Evolutionary conservation across 2,329 filamentous ascomycete species (phyloP).

Genomic region (Xylaria polymorpha): DNA sequence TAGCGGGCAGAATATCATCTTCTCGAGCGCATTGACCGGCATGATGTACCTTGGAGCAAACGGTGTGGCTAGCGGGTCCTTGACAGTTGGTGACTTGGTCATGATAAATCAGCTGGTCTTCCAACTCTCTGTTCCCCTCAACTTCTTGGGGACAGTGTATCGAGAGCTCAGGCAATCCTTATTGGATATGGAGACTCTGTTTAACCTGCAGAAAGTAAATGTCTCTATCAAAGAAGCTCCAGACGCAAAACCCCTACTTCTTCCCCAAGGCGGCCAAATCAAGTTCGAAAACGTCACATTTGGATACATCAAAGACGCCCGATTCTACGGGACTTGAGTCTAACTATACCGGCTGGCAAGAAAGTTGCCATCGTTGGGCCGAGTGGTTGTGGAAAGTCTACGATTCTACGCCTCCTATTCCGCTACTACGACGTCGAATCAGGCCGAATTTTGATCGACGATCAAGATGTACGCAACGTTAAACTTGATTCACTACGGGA

Average conservation of each 20-base stretch:
- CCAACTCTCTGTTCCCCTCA: slow-evolving; percentile 94
- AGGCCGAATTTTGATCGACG: slow-evolving; percentile 90
- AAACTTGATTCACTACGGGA: slow-evolving; percentile 83
- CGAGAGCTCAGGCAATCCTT: slow-evolving; percentile 93
- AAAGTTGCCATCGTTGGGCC: slow-evolving; percentile 97
- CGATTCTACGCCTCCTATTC: slow-evolving; percentile 89
- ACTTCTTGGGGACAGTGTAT: slow-evolving; percentile 98
- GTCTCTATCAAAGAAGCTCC: slow-evolving; percentile 83
- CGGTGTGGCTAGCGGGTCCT: slow-evolving; percentile 81
- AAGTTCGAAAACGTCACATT: slow-evolving; percentile 95
- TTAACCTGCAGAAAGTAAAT: slow-evolving; percentile 97
- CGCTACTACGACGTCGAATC: slow-evolving; percentile 90
- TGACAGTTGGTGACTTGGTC: slow-evolving; percentile 95
- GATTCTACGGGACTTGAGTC: slow-evolving; percentile 83
- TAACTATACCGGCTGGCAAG: slow-evolving; percentile 94
- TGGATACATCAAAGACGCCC: slow-evolving; percentile 85
- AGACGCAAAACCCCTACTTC: slow-evolving; percentile 76
- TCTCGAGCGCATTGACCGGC: slow-evolving; percentile 88
- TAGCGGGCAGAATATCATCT: slow-evolving; percentile 95
- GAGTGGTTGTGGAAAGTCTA: slow-evolving; percentile 96
- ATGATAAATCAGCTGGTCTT: slow-evolving; percentile 99
- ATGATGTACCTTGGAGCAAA: slow-evolving; percentile 99
- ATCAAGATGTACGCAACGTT: slow-evolving; percentile 88
- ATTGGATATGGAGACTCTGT: slow-evolving; percentile 98
- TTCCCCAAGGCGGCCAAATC: slow-evolving; percentile 87